Conservation (phyloP, 1,139 yeast species). For the Eremothecium coryli region DNA sequence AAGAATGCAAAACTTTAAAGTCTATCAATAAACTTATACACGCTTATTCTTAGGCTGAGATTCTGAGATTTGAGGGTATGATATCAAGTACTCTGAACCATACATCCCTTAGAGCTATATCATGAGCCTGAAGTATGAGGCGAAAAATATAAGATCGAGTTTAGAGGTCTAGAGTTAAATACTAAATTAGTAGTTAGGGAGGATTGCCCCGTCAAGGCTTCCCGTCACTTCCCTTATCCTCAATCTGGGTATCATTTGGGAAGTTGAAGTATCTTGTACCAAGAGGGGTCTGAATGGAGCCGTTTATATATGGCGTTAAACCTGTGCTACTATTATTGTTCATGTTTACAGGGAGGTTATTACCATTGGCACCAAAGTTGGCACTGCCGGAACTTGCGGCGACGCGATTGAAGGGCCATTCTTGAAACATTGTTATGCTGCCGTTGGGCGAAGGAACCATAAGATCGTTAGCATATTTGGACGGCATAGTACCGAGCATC, state of each 20-base stretch:
- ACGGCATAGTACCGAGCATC: conserved; percentile 24
- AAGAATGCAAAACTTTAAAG: no score
- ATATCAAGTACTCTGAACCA: no score
- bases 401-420: conserved; percentile 21
- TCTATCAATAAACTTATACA: no score
- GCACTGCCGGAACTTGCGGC: conserved; percentile 5
- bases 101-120: no score
- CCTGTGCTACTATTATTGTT: conserved; percentile 24
- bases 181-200: no score
- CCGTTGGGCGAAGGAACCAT: conserved; percentile 28
- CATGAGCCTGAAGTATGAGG: no score
- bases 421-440: conserved; percentile 28
- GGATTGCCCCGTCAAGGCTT: neutral
- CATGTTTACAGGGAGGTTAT: neutral
- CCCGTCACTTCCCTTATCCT: conserved; percentile 8
- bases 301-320: conserved; percentile 25
- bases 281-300: conserved; percentile 24
- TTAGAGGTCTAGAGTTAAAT: no score
- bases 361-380: neutral
- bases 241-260: conserved; percentile 6
- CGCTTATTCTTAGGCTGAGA: no score
- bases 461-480: conserved; percentile 27
- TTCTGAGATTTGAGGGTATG: no score
- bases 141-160: no score
- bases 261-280: conserved; percentile 24